Evolutionary conservation across 75 land plant species (phyloP).

Genomic region (Azolla pinnata): DNA sequence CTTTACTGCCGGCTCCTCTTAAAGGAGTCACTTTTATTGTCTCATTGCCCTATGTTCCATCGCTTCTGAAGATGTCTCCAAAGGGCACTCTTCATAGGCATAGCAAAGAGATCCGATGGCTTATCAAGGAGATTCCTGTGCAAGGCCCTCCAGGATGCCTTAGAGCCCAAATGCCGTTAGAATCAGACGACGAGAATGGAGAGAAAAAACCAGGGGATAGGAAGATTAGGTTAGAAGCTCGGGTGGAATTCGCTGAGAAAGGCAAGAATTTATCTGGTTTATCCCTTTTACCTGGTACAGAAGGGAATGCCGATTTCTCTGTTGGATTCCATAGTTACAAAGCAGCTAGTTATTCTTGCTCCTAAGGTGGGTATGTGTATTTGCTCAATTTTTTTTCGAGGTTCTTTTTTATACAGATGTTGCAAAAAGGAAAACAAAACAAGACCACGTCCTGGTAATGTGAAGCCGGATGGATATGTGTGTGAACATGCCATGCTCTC

Average conservation of each 20-base stretch:
- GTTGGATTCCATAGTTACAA: conserved; percentile 48
- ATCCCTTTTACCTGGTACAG: conserved; percentile 43
- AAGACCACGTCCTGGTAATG: no score
- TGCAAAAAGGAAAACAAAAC: no score
- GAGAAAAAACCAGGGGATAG: conserved; percentile 27
- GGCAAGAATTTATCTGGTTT: conserved; percentile 72
- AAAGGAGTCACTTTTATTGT: conserved; percentile 60
- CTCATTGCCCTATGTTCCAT: conserved; percentile 59
- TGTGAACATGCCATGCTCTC: no score
- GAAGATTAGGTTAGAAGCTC: conserved; percentile 43
- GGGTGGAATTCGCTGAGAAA: conserved; percentile 51
- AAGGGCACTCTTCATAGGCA: conserved; percentile 59
- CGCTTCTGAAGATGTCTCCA: conserved; percentile 70
- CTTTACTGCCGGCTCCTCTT: conserved; percentile 46
- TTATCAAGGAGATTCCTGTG: conserved; percentile 46
- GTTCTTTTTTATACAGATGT: no score
- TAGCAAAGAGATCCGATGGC: conserved; percentile 66
- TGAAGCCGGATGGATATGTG: no score
- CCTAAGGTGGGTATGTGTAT: no score
- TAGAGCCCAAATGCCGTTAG: conserved; percentile 75
- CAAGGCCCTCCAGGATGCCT: conserved; percentile 55
- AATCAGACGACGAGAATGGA: conserved; percentile 14
- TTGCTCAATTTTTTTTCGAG: no score
- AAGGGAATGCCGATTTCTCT: conserved; percentile 57
- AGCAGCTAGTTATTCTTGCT: conserved; percentile 56